Percentiles rank a stretch among this genome's conserved stretches.
Conservation (phyloP, 2,329 filamentous ascomycete species). For the Xylariales sp. region DNA sequence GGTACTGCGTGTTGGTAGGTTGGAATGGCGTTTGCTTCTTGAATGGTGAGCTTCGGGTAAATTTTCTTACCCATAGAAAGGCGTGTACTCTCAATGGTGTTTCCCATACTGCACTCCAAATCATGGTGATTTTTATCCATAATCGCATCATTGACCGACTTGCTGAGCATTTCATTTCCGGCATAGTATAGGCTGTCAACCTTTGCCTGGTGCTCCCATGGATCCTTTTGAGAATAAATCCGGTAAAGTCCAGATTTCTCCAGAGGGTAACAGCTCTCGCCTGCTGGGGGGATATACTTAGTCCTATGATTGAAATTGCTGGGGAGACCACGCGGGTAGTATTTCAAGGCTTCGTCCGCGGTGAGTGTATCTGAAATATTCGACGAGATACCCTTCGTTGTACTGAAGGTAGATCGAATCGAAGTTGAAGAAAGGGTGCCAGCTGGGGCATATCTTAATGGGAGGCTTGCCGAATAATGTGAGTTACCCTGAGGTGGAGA, state of each 20-base stretch:
- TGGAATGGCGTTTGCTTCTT: conserved; percentile 32
- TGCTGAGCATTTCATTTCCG: conserved; percentile 30
- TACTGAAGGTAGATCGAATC: conserved; percentile 1
- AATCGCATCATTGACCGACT: conserved; percentile 23
- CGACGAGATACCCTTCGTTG: conserved; percentile 4
- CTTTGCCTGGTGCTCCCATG: conserved; percentile 19
- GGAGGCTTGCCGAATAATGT: too few relatives aligned
- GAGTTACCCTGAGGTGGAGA: not conserved
- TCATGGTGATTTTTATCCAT: conserved; percentile 24
- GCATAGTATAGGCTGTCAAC: conserved; percentile 34
- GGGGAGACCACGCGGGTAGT: conserved; percentile 27
- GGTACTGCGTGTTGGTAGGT: conserved; percentile 34
- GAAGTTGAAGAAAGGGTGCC: too few relatives aligned
- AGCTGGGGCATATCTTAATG: too few relatives aligned
- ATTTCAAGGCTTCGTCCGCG: conserved; percentile 19
- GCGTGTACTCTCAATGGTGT: conserved; percentile 31
- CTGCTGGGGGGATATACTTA: conserved; percentile 14
- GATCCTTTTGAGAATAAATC: conserved; percentile 16
- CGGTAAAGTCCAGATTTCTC: conserved; percentile 12
- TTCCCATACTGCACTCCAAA: conserved; percentile 27
- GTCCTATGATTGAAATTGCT: conserved; percentile 18
- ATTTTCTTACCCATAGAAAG: conserved; percentile 12
- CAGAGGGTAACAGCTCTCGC: conserved; percentile 16
- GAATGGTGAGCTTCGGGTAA: conserved; percentile 26
- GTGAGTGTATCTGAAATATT: conserved; percentile 25